Base-by-base conservation (phyloP, 2,329 filamentous ascomycete genomes). In the Apiospora hydei region DNA sequence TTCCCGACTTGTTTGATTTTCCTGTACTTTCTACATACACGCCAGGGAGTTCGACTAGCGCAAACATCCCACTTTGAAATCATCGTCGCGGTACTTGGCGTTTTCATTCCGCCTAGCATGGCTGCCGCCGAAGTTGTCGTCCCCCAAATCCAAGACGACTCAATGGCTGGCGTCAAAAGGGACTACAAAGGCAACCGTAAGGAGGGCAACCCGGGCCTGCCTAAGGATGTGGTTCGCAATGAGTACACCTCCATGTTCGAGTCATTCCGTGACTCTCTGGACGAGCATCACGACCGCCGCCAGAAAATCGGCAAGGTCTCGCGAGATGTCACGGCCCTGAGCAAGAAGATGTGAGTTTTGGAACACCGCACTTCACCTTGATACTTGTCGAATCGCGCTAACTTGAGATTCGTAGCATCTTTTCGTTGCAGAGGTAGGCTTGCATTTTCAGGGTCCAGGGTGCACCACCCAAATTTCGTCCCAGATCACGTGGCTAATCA, bases 221-320 rank as follows among this genome's bases (percentile, higher is more conserved):
- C 74, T 67, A 75, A 78, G 24, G 81, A 83, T 64, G 78, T 77
- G 26, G 82, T 84, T 6, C 80, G 80, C 72, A 85, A 83, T 72
- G 83, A 83, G 18, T 91, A 90, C 79, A 90, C 90, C 74, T 83
- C 91, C 75, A 95, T 98, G 88, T 99, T 99, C 81, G 92, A 94
- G 81, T 84, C 82, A 10, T 98, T 98, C 81, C 92, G 95, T 69
- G 88, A 92, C 78, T 95, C 98, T 83, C 87, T 99, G 41, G 96
- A 99, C 79, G 91, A 96, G 83, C 96, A 98, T 81, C 94, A 99
- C 82, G 96, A 98, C 83, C 92, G 96, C 21, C 89, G 95, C 71
- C 95, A 98, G 84, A 90, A 93, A 70, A 91, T 98, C 76, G 93
- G 97, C 79, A 99, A 98, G 85, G 92, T 92, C 2, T 97, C 94